phyloP scores from a whole-genome alignment of 805 yeast genomes.

The Pichia rugopelliculosa region DNA sequence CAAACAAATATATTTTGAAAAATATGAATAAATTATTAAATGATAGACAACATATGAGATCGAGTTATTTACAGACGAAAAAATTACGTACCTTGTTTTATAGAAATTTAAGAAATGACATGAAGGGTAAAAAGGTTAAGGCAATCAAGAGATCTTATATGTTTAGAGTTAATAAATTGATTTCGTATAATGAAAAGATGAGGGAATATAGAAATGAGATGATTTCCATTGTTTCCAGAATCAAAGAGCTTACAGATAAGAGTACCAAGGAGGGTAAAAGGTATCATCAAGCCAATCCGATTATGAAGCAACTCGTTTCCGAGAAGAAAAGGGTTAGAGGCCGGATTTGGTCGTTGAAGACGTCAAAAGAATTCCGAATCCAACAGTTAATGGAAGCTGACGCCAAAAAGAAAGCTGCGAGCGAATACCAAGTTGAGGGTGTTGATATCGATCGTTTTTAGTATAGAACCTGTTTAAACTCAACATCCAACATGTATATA shows the following conservation, averaged over 20 bases:
- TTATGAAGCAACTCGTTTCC: background rate
- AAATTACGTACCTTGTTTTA: conserved; percentile 6
- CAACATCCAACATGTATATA: too few relatives aligned
- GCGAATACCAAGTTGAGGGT: background rate
- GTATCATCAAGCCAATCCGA: background rate
- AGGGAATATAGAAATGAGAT: background rate
- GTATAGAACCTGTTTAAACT: too few relatives aligned
- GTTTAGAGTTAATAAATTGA: background rate
- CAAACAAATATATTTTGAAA: conserved; percentile 12
- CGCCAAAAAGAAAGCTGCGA: background rate
- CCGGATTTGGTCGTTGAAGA: background rate
- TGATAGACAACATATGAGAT: conserved; percentile 8
- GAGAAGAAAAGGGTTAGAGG: background rate
- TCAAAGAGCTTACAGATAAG: background rate
- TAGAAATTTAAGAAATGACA: background rate
- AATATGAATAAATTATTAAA: conserved; percentile 8
- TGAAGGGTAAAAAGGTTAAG: background rate
- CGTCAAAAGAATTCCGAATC: background rate
- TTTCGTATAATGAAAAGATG: background rate
- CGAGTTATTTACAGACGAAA: conserved; percentile 5
- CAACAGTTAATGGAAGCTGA: background rate
- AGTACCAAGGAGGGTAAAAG: background rate
- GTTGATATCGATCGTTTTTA: background rate
- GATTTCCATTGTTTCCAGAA: background rate
- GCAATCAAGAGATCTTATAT: background rate